Evolutionary conservation across 768 basidiomycete species (phyloP), one percentile per base, ranked within the genome.

Genomic region (Kwoniella bestiolae): DNA sequence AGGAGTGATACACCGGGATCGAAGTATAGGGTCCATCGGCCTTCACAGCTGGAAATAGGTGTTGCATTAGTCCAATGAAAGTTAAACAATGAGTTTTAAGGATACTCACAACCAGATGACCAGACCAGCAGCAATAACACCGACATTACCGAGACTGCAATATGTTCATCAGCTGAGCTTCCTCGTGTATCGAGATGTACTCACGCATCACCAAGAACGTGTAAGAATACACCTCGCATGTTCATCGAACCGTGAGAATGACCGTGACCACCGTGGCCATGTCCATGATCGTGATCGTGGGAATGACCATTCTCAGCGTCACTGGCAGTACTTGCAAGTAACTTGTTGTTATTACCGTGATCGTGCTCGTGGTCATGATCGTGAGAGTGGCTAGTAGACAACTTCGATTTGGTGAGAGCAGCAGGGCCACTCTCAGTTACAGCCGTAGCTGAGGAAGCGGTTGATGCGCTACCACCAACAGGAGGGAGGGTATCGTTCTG

Each of bases 101-200:
- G 46, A 29, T 16, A 76, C 77, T 77, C 57, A 80, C 79, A 91
- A 85, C 94, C 92, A 94, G 76, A 99, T 96, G 77, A 98, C 84
- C 11, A 98, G 86, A 62, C 96, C 96, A 3, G 94, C 92, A 35
- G 90, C 88, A 65, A 99, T 96, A 67, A 99, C 96, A 57, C 96
- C 96, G 67, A 98, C 91, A 80, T 99, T 98, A 55, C 96, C 96
- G 26, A 99, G 86, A 11, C 60, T 82, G 55, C 3, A 44, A 11
- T 3, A 35, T 35, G 0, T 31, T 14, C 18, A 65, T 67, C 21
- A 63, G 52, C 56, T 26, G 14, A 28, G 21, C 3, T 53, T 21
- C 4, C 3, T n/a, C 45, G 18, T 38, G 32, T 9, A 44, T 16
- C 23, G 28, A 55, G 2, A 7, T 1, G 32, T 2, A 79, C 82